Evolutionary conservation across 2,329 filamentous ascomycete genomes (phyloP), one percentile per base, ranked within the genome.

Genomic region (Aspergillus viridinutans): DNA sequence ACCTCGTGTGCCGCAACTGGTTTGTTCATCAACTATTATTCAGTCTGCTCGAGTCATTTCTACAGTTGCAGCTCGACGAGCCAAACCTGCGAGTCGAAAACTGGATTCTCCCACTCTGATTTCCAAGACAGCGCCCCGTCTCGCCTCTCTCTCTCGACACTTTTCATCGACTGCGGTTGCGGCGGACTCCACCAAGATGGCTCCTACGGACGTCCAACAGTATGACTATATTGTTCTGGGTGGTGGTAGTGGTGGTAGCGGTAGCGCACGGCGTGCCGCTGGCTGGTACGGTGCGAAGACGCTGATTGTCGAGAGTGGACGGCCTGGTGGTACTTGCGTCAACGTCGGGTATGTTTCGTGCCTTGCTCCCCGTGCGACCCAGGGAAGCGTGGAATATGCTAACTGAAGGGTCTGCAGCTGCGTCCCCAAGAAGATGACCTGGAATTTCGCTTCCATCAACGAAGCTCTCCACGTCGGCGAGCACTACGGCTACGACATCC

Each of bases 151-250:
- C 20, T 68, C 75, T 3, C 69, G 72, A 56, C 78, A 79, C 50
- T 74, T 80, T 57, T 70, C 74, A 26, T 69, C 68, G 6, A 68
- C 69, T 10, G 57, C 69, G 14, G 49, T 53, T 4, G 29, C 52
- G 3, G 42, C 61, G n/a, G 59, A 64, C n/a, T 69, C 69, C 32
- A 68, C 59, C 54, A 68, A 58, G 54, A 81, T 80, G 79, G 74
- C 78, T 58, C 79, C 80, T 25, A 71, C 77, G 6, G 69, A 73
- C 42, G 69, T 73, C 25, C 76, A 78, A 58, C 74, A 77, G 56
- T 83, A 81, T 65, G 81, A 83, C 64, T 83, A 81, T 62, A 80
- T 83, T 55, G 80, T 83, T 56, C 76, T 83, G 62, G 81, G 81
- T 56, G 81, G 80, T 63, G 81, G 81, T 51, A 80, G 78, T 59